phyloP scores from a whole-genome alignment of 2,329 filamentous ascomycete species.

The Gnomoniopsis sp. region DNA sequence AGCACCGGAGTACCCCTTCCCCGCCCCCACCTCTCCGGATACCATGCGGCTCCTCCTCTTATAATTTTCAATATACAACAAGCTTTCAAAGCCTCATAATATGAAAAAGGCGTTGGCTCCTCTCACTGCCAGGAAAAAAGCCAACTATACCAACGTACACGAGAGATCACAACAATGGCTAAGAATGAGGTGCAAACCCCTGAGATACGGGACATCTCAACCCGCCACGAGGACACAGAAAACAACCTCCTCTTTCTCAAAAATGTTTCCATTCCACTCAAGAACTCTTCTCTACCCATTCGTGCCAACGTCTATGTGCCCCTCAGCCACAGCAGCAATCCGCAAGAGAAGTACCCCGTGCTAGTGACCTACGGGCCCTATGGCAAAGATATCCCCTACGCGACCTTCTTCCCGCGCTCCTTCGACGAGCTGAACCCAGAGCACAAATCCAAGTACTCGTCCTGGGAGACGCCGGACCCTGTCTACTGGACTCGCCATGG shows the following conservation, averaged over 20 bases:
- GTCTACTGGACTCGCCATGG: slow-evolving; percentile 52
- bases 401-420: slow-evolving; percentile 36
- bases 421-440: slow-evolving; percentile 50
- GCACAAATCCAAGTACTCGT: slow-evolving; percentile 51
- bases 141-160: neutral
- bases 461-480: slow-evolving; percentile 59
- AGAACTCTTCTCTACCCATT: slow-evolving; percentile 23
- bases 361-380: slow-evolving; percentile 71
- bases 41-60: neutral
- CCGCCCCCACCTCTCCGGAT: slow-evolving; percentile 20
- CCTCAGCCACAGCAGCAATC: slow-evolving; percentile 13
- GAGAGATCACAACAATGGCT: neutral
- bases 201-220: slow-evolving; percentile 20
- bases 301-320: slow-evolving; percentile 29
- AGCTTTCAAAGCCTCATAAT: too few relatives aligned
- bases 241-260: slow-evolving; percentile 22
- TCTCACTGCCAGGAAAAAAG: neutral
- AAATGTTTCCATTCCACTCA: slow-evolving; percentile 27
- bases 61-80: too few relatives aligned
- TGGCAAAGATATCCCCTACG: slow-evolving; percentile 68
- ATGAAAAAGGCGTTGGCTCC: neutral
- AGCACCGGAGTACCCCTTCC: slow-evolving; percentile 7
- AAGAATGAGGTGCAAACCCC: slow-evolving; percentile 10
- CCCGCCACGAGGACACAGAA: slow-evolving; percentile 17
- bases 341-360: slow-evolving; percentile 45